phyloP scores from a whole-genome alignment of 805 yeast species.

The Lachancea fermentati region DNA sequence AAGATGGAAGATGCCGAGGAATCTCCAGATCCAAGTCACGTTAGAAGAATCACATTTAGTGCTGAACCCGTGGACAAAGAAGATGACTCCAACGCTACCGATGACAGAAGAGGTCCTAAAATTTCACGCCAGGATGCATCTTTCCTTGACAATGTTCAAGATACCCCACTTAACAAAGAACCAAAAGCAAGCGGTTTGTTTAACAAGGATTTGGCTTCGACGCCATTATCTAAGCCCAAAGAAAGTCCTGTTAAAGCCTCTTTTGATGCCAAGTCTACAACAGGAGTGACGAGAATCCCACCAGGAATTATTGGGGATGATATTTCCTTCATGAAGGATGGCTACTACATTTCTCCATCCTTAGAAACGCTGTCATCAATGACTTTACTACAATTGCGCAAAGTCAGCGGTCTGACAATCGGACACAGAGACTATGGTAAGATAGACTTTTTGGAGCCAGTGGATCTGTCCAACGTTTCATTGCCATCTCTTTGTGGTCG shows the following conservation, averaged over 20 bases:
- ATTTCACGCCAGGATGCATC: slow-evolving; percentile 4
- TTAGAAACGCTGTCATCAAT: slow-evolving; percentile 52
- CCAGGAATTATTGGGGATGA: slow-evolving; percentile 33
- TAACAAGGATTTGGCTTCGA: slow-evolving; percentile 7
- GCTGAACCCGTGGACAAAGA: slow-evolving; percentile 8
- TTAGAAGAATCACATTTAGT: slow-evolving; percentile 16
- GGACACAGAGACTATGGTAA: slow-evolving; percentile 74
- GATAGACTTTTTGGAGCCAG: slow-evolving; percentile 71
- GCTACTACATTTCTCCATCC: slow-evolving; percentile 85
- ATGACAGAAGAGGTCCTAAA: slow-evolving; percentile 1
- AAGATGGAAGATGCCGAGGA: slow-evolving; percentile 10
- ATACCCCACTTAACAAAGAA: slow-evolving; percentile 2
- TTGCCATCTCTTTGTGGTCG: slow-evolving; percentile 61
- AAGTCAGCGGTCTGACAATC: slow-evolving; percentile 59
- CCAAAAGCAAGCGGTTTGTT: background rate
- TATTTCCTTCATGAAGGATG: slow-evolving; percentile 54
- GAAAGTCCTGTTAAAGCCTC: slow-evolving; percentile 4
- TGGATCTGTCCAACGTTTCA: slow-evolving; percentile 69
- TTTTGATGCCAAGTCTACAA: background rate
- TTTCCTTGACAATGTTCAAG: slow-evolving; percentile 11
- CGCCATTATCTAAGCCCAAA: slow-evolving; percentile 2
- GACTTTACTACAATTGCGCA: slow-evolving; percentile 58
- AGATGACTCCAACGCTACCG: slow-evolving; percentile 6
- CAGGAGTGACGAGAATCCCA: slow-evolving; percentile 6
- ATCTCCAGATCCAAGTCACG: slow-evolving; percentile 9